Evolutionary conservation across 2,329 filamentous ascomycete species (phyloP).

Genomic region (Sporothrix brasiliensis): DNA sequence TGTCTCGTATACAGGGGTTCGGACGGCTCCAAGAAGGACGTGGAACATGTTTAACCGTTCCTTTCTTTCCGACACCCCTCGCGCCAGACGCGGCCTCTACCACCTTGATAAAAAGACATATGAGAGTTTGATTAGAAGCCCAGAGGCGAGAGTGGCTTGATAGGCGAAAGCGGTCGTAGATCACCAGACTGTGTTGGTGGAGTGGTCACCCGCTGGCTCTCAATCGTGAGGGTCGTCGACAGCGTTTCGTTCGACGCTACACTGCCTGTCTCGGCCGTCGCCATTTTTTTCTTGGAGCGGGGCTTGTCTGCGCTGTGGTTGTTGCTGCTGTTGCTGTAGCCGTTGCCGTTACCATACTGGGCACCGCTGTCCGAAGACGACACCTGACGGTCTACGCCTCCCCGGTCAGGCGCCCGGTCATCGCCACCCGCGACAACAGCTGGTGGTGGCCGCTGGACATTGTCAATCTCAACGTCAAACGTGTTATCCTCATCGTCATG

Average conservation of each 20-base stretch:
- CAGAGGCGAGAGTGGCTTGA: conserved; percentile 66
- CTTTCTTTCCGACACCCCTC: not conserved
- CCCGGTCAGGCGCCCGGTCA: conserved; percentile 34
- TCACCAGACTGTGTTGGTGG: conserved; percentile 48
- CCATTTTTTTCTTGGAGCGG: conserved; percentile 50
- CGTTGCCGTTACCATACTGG: conserved; percentile 45
- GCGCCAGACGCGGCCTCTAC: not conserved
- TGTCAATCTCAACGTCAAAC: conserved; percentile 11
- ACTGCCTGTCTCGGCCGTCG: conserved; percentile 48
- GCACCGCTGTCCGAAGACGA: conserved; percentile 70
- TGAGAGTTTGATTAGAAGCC: conserved; percentile 50
- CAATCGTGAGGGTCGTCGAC: conserved; percentile 53
- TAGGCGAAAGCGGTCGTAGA: conserved; percentile 63
- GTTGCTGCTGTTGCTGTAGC: conserved; percentile 37
- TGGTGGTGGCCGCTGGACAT: conserved; percentile 26
- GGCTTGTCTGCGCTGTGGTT: conserved; percentile 29
- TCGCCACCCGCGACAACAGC: conserved; percentile 29
- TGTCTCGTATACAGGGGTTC: conserved; percentile 17
- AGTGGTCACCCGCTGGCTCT: conserved; percentile 47
- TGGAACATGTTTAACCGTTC: not conserved
- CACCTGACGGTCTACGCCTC: conserved; percentile 57
- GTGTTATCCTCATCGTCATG: conserved; percentile 32
- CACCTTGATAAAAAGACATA: not conserved
- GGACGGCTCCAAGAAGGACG: conserved; percentile 3
- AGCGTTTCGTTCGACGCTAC: conserved; percentile 50